Conservation (phyloP, 2,329 filamentous ascomycete genomes). For the Metarhizium album region DNA sequence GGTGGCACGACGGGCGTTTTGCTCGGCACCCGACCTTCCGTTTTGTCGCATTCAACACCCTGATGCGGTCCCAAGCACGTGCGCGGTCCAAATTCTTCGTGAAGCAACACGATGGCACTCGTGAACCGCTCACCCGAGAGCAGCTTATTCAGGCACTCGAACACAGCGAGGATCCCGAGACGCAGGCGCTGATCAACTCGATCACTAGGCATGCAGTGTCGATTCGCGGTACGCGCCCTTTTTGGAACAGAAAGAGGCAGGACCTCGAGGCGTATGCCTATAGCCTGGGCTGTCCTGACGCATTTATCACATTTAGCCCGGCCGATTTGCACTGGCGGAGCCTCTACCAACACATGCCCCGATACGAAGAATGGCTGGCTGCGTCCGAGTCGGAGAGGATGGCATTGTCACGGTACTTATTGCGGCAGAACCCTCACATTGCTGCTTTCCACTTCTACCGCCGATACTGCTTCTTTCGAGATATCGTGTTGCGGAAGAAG, state of each 20-base stretch:
- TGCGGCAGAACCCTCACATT: conserved; percentile 7
- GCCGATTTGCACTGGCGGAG: neutral
- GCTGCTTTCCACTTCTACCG: conserved; percentile 4
- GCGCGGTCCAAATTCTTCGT: conserved; percentile 1
- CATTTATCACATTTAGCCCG: neutral
- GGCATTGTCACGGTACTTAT: neutral
- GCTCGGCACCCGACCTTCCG: conserved; percentile 2
- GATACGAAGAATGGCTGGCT: conserved; percentile 2
- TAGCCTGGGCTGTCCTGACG: conserved; percentile 2
- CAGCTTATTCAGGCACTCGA: conserved; percentile 3
- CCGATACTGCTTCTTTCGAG: conserved; percentile 2
- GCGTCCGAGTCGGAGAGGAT: conserved; percentile 1
- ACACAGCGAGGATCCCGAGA: conserved; percentile 1
- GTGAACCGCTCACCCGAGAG: neutral
- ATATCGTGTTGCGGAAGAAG: conserved; percentile 2
- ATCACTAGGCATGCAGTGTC: neutral
- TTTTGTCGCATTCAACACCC: conserved; percentile 5
- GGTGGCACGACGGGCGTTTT: conserved; percentile 3
- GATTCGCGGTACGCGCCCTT: conserved; percentile 1
- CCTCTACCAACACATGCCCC: conserved; percentile 4
- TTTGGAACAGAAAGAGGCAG: conserved; percentile 1
- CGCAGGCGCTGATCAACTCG: conserved; percentile 4
- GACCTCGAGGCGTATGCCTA: conserved; percentile 4
- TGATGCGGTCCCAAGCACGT: conserved; percentile 3
- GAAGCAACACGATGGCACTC: conserved; percentile 1